Evolutionary conservation across 2,329 filamentous ascomycete species (phyloP), one percentile per base, ranked within the genome.

Genomic region (Uncinocarpus reesii): DNA sequence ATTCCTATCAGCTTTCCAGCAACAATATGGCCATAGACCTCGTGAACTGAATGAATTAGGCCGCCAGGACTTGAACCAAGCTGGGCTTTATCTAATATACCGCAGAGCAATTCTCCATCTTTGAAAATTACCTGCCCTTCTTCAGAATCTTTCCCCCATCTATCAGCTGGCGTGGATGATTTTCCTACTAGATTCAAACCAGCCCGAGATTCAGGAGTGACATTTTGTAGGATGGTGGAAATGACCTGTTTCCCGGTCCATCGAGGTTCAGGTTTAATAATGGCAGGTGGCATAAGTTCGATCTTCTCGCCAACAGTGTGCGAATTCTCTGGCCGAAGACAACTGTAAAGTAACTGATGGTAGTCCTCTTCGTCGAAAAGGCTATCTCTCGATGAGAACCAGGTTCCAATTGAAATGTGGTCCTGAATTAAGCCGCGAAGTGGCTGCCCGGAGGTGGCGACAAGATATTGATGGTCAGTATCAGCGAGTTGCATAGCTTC

Each of bases 221-320:
- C 89, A 61, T 98, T 98, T 66, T 87, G 88, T 48, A 98, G 69
- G 6, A 98, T 84, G 0, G 88, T 95, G 2, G 86, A 90, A 53
- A 98, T 84, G 41, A 98, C 76, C 62, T 98, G 92, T 69, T 98
- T 98, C 54, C 92, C 92, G 1, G 89, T 96, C 92, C 92, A 98
- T 47, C 88, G 71, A 24, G 79, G 76, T 34, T 76, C 76, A 0
- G 92, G 92, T 63, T 89, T 93, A 57, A 89, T 72, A 35, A 96
- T 74, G 1, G 88, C 81, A 2, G 92, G 92, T 7, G 81, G 75
- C 0, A 96, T 74, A 28, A 89, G 81, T 60, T 87, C 77, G 46
- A 98, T 84, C 52, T 84, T 79, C 34, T 93, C 87, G 18, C 81
- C 81, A 3, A 86, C 78, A 41, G 90, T 92, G 60, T 95, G 88